A percentile compares a stretch with the other conserved stretches of the same genome.
These are phyloP conservation scores for Backusella mclennaniae DNA, from an alignment of 192 early-diverging fungal genomes.

Conservation along the genomic window DNA sequence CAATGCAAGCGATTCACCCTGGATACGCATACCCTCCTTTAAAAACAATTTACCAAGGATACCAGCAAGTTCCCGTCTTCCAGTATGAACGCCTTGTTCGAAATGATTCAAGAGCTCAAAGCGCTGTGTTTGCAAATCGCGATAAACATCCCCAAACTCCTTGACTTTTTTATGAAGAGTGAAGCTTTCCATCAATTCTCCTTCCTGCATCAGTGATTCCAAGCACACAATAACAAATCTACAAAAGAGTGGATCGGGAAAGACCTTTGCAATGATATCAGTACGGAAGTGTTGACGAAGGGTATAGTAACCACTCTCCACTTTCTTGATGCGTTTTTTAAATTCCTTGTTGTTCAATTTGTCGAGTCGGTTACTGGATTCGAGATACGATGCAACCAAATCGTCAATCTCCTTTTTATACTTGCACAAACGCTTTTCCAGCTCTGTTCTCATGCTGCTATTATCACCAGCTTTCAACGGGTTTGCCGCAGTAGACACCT, in stretches of 20 bases:
- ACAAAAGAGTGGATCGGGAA: constrained; percentile 29
- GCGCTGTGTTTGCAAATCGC: constrained; percentile 49
- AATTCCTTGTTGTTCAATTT: constrained; percentile 70
- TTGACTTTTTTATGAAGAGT: constrained; percentile 45
- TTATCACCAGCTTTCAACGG: background rate
- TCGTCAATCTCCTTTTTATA: constrained; percentile 21
- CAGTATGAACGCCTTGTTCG: constrained; percentile 66
- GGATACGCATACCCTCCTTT: constrained; percentile 70
- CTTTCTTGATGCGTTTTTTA: constrained; percentile 57
- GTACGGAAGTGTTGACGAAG: constrained; percentile 50
- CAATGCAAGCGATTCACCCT: constrained; percentile 55
- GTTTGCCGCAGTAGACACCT: background rate
- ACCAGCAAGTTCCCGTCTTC: constrained; percentile 67
- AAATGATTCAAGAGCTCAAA: constrained; percentile 62
- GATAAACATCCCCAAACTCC: constrained; percentile 59
- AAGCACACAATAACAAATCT: constrained; percentile 60
- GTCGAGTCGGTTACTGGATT: constrained; percentile 45
- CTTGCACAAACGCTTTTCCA: background rate
- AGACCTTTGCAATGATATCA: constrained; percentile 41
- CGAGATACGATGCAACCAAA: background rate
- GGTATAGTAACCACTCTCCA: constrained; percentile 59
- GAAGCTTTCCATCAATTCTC: constrained; percentile 67
- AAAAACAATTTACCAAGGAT: constrained; percentile 74
- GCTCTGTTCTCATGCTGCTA: background rate
- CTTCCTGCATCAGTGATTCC: constrained; percentile 71